A percentile compares a stretch with the other conserved stretches of the same genome.
Evolutionary conservation across 2,329 filamentous ascomycete species (phyloP).

Genomic region (Colletotrichum sp.): DNA sequence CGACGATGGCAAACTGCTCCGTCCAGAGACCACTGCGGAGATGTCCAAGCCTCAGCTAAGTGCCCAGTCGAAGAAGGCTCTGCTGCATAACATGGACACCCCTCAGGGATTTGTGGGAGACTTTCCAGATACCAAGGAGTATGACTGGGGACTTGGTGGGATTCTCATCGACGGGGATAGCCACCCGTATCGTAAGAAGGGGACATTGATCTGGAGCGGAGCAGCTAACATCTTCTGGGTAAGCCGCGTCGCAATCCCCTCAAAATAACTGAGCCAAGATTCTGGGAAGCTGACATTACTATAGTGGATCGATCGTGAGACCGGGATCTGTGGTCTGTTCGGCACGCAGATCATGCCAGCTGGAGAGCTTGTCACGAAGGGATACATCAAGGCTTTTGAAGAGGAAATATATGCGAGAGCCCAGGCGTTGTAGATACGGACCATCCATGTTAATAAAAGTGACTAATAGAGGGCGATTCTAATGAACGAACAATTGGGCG

Average conservation of each 20-base stretch:
- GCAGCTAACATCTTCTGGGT: conserved; percentile 52
- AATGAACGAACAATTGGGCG: too few relatives aligned
- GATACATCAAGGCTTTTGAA: conserved; percentile 40
- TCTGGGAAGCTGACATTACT: not conserved
- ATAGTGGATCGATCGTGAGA: conserved; percentile 35
- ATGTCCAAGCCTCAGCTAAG: conserved; percentile 54
- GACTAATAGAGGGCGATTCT: too few relatives aligned
- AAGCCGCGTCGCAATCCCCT: conserved; percentile 24
- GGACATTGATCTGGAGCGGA: conserved; percentile 48
- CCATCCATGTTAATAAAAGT: too few relatives aligned
- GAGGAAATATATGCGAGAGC: conserved; percentile 40
- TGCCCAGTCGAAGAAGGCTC: not conserved
- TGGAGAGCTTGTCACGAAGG: conserved; percentile 38
- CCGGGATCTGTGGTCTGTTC: conserved; percentile 44
- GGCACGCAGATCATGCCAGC: conserved; percentile 45
- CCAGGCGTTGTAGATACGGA: not conserved
- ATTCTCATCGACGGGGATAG: conserved; percentile 41
- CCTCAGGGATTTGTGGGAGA: conserved; percentile 29
- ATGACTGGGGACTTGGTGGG: conserved; percentile 46
- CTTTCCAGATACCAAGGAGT: conserved; percentile 36
- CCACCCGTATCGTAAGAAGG: conserved; percentile 39
- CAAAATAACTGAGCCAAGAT: not conserved
- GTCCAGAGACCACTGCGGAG: conserved; percentile 40
- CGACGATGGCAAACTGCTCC: conserved; percentile 51
- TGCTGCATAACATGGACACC: conserved; percentile 29